Conservation (phyloP, 768 basidiomycete genomes). For the Lactarius evosmus region DNA sequence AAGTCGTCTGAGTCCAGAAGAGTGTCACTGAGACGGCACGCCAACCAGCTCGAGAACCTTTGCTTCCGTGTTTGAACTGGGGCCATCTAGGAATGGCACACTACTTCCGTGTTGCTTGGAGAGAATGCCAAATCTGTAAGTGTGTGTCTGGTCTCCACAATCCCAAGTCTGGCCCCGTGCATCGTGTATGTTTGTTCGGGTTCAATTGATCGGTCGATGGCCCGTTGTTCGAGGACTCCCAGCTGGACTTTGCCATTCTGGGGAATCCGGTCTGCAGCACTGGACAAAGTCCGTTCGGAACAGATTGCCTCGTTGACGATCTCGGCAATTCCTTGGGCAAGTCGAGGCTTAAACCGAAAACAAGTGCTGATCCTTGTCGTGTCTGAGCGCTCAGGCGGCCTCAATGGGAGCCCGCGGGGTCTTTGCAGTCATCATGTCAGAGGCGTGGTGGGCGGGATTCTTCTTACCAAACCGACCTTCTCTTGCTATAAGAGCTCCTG, state of each 20-base stretch:
- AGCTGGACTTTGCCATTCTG: conserved; percentile 7
- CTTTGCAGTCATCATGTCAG: conserved; percentile 21
- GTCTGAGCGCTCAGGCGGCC: conserved; percentile 13
- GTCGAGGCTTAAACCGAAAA: conserved; percentile 6
- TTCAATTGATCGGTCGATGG: background rate
- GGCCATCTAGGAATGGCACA: conserved; percentile 10
- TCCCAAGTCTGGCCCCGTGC: background rate
- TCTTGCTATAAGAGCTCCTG: conserved; percentile 10
- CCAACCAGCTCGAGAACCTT: conserved; percentile 4
- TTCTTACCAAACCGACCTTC: background rate
- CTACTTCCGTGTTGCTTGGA: background rate
- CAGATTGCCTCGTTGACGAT: conserved; percentile 9
- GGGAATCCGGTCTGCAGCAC: background rate
- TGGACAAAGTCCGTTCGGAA: conserved; percentile 3
- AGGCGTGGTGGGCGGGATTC: conserved; percentile 21
- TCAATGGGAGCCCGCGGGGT: conserved; percentile 20
- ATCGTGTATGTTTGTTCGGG: background rate
- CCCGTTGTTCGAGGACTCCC: background rate
- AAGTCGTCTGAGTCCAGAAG: conserved; percentile 1
- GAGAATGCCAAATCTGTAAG: background rate
- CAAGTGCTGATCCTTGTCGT: conserved; percentile 19
- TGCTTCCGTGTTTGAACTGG: conserved; percentile 13
- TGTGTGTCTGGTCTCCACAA: background rate
- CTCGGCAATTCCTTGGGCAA: conserved; percentile 5
- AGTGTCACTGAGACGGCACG: background rate